Evolutionary conservation across 139 green algal species (phyloP).

Genomic region (Micractinium sp.): DNA sequence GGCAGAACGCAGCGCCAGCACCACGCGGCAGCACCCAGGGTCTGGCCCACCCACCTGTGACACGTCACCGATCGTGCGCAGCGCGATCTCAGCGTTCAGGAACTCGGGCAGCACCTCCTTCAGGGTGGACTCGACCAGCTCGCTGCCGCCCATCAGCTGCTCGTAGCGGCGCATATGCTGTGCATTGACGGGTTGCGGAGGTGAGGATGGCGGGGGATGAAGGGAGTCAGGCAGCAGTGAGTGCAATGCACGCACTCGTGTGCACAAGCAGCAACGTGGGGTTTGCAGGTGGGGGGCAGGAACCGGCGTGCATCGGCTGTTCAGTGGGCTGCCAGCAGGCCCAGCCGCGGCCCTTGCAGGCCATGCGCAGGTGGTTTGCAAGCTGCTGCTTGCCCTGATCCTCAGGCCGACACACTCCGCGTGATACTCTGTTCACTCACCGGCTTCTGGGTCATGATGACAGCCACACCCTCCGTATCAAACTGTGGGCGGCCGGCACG

Average conservation of each 20-base stretch:
- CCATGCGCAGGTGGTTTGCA: too few relatives aligned
- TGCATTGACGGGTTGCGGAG: not conserved
- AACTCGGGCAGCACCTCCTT: slow-evolving; percentile 72
- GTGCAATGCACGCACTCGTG: too few relatives aligned
- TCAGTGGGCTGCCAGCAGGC: too few relatives aligned
- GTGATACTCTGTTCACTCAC: slow-evolving; percentile 2
- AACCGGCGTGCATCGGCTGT: too few relatives aligned
- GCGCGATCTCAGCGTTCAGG: slow-evolving; percentile 81
- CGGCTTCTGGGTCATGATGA: slow-evolving; percentile 92
- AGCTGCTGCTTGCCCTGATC: too few relatives aligned
- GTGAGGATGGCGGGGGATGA: not conserved
- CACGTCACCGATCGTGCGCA: slow-evolving; percentile 76
- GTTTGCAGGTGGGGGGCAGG: not conserved
- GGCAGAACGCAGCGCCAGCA: not conserved
- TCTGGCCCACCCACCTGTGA: not conserved
- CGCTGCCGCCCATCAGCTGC: slow-evolving; percentile 54
- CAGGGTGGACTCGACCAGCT: slow-evolving; percentile 31
- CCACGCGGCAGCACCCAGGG: not conserved
- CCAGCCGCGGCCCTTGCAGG: too few relatives aligned
- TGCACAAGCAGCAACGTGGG: too few relatives aligned
- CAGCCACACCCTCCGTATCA: slow-evolving; percentile 86
- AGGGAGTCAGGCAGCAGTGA: too few relatives aligned
- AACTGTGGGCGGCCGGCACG: slow-evolving; percentile 93
- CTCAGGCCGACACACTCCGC: not conserved
- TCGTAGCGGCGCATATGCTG: slow-evolving; percentile 62